phyloP scores from a whole-genome alignment of 768 basidiomycete species.

The Rhizopogon vulgaris region DNA sequence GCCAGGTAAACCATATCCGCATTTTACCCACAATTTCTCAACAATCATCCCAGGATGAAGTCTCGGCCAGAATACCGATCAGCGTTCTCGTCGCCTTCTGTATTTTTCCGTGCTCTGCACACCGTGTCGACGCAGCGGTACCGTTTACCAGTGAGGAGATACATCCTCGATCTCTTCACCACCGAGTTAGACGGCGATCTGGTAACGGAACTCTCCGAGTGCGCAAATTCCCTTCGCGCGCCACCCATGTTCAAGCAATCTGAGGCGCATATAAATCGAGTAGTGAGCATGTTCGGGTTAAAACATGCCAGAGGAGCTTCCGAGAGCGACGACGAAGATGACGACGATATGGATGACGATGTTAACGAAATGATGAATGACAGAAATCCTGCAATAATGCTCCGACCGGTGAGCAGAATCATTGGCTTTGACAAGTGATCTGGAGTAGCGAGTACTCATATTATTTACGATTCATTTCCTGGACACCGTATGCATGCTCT shows the following conservation, averaged over 20 bases:
- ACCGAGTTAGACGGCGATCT: slow-evolving; percentile 65
- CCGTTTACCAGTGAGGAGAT: slow-evolving; percentile 86
- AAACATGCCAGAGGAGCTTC: slow-evolving; percentile 44
- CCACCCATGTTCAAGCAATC: slow-evolving; percentile 38
- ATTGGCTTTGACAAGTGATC: slow-evolving; percentile 43
- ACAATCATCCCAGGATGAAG: slow-evolving; percentile 54
- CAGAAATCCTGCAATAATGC: slow-evolving; percentile 48
- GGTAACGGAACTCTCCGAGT: slow-evolving; percentile 47
- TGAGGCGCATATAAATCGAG: slow-evolving; percentile 35
- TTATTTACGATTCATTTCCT: neutral
- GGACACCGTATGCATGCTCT: neutral
- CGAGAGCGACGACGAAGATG: slow-evolving; percentile 56
- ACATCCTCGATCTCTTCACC: slow-evolving; percentile 90
- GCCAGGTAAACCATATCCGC: slow-evolving; percentile 50
- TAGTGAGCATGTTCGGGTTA: slow-evolving; percentile 59
- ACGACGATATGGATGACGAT: slow-evolving; percentile 46
- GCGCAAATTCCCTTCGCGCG: slow-evolving; percentile 44
- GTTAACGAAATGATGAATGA: slow-evolving; percentile 32
- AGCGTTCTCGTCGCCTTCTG: slow-evolving; percentile 70
- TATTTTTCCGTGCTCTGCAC: slow-evolving; percentile 82
- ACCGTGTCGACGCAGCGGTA: slow-evolving; percentile 87
- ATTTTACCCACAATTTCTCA: slow-evolving; percentile 1
- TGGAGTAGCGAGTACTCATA: neutral
- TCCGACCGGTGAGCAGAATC: slow-evolving; percentile 53
- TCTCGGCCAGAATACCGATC: slow-evolving; percentile 65